Evolutionary conservation across 73 alveolate species (phyloP).

Genomic region (Uronychia binucleata): DNA sequence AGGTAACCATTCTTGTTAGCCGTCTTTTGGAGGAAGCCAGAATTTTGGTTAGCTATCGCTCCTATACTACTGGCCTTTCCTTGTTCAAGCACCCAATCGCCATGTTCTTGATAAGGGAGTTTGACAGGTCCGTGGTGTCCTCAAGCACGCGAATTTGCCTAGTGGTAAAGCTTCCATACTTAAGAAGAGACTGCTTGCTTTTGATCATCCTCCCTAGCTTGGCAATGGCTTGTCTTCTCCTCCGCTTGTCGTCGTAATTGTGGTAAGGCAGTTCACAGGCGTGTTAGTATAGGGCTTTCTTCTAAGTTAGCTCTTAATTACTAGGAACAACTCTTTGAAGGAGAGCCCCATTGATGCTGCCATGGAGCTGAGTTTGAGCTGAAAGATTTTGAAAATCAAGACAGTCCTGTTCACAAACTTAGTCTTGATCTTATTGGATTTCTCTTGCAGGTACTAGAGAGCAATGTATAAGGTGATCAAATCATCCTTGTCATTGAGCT

Average conservation of each 20-base stretch:
- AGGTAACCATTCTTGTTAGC: neutral
- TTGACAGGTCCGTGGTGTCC: neutral
- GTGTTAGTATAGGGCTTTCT: neutral
- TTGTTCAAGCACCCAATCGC: neutral
- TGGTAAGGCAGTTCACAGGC: neutral
- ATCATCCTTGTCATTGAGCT: neutral
- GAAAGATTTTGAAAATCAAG: too few relatives aligned
- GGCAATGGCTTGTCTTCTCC: neutral
- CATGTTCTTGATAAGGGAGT: neutral
- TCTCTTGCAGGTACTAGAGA: neutral
- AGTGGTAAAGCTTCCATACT: too few relatives aligned
- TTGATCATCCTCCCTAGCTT: neutral
- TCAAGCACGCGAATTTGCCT: neutral
- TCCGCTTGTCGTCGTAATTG: neutral
- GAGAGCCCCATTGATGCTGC: neutral
- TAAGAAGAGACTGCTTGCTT: neutral
- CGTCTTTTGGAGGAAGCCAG: neutral
- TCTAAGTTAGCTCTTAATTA: too few relatives aligned
- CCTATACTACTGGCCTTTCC: too few relatives aligned
- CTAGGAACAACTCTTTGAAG: neutral
- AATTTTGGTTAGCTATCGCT: neutral
- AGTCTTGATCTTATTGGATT: too few relatives aligned
- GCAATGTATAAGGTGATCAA: neutral
- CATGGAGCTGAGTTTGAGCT: neutral
- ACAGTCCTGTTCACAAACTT: neutral